Percentiles rank a stretch among this genome's conserved stretches.
Evolutionary conservation across 257 asterid species (phyloP).

Genomic region (Mentha longifolia): DNA sequence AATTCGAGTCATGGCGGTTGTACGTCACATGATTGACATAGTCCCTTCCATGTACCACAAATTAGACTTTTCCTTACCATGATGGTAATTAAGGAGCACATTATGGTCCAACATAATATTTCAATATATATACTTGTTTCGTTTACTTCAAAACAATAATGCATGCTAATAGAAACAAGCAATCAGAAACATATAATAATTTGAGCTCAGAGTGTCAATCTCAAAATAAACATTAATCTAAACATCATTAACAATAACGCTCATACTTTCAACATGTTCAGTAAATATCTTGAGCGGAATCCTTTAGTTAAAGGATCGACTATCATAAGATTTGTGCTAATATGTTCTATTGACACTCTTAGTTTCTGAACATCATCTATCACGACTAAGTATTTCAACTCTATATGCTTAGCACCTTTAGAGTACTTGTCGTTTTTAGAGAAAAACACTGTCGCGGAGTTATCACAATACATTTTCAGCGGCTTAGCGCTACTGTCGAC

Average conservation of each 20-base stretch:
- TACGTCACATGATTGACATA: not conserved
- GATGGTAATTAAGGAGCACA: not conserved
- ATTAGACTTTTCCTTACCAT: too few relatives aligned
- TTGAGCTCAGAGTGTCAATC: not conserved
- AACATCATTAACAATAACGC: not conserved
- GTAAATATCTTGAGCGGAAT: not conserved
- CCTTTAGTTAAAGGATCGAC: not conserved
- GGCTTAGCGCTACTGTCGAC: not conserved
- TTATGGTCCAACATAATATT: too few relatives aligned
- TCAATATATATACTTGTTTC: too few relatives aligned
- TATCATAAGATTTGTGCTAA: not conserved
- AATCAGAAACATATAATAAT: too few relatives aligned
- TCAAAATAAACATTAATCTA: not conserved
- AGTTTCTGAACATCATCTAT: slow-evolving; percentile 8
- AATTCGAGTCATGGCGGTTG: not conserved
- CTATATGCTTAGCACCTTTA: slow-evolving; percentile 28
- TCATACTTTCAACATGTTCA: not conserved
- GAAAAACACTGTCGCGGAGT: not conserved
- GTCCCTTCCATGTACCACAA: not conserved
- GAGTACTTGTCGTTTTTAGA: slow-evolving; percentile 7
- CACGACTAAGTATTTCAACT: slow-evolving; percentile 13
- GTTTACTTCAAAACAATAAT: too few relatives aligned
- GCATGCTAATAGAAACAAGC: too few relatives aligned
- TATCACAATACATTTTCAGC: not conserved
- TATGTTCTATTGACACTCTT: slow-evolving; percentile 7